Evolutionary conservation across 768 basidiomycete genomes (phyloP), one percentile per base, ranked within the genome.

Genomic region (Mycena polygramma): DNA sequence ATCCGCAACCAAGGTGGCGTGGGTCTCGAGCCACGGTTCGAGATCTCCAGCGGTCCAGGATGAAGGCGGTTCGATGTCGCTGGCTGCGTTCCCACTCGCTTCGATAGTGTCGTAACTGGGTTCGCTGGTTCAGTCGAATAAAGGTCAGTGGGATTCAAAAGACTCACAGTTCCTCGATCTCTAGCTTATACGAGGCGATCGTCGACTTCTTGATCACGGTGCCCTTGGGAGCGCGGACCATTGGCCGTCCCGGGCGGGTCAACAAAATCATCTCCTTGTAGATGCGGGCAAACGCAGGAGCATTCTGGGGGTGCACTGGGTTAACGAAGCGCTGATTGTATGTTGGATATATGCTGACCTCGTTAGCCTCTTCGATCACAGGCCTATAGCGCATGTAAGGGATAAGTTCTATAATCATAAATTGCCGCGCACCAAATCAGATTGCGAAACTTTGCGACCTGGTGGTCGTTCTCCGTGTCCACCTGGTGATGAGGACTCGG

Each of bases 391-490:
- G 15, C 2, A 13, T 45, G 15, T 59, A 8, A 59, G 43, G 2
- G 7, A 14, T 13, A 26, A 2, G 7, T 24, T 26, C 5, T 10
- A 20, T 1, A 7, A 11, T 15, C 15, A 43, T 13, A 5, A 24
- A 30, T 26, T n/a, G 0, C 17, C 17, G 3, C 57, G 14, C 26
- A 59, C 57, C 63, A 64, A 7, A 66, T 51, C 11, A 53, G 39
- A 53, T 68, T 68, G 11, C 61, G 49, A 35, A 46, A 61, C 17
- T 55, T 46, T 8, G 22, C 67, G 15, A 61, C 19, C 37, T 54
- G 46, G 24, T 68, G 11, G 13, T 68, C 60, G 36, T 63, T 59
- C 5, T 26, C n/a, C n/a, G 52, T 37, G 48, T 68, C 58, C 10
- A 61, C 5, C 26, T 24, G 45, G 30, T 48, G n/a, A 2, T 58